Base-by-base conservation (phyloP, 1,139 yeast genomes). In the Taiozyma sp. region DNA sequence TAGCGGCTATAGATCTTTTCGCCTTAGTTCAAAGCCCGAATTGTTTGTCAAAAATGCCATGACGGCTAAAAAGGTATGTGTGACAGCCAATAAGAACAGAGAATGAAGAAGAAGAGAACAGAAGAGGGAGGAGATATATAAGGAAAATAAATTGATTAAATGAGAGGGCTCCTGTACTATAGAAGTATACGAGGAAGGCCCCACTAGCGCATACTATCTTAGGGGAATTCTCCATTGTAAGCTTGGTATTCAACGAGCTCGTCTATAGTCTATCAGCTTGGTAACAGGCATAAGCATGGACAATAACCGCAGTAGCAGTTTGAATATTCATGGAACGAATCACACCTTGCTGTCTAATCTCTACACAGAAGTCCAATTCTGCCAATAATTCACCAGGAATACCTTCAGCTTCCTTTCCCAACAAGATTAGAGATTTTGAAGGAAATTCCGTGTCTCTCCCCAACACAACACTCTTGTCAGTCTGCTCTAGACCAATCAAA, bases 251-350 rank as follows among this genome's bases (percentile, higher is more conserved):
- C n/a, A 13, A 32, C 9, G 7, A 32, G 4, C 36, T 32, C 36
- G 3, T n/a, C 36, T 32, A 32, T 19, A 16, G 5, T 22, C 24
- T 16, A 38, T 38, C 41, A 40, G 29, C 43, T 40, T 40, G 43
- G 16, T 14, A 40, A 6, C 62, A 58, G 1, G 96, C 83, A 64
- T 92, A 92, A 0, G 97, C 95, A 66, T 92, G 96, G 5, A 89
- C 96, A 43, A 91, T 81, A 30, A 92, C 91, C 0, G 98, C 97
- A 1, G 97, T 85, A 1, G 97, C 98, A 0, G 98, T 92, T 70
- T 92, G 98, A 56, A 92, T 91, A 65, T 92, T 92, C 98, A 92
- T 91, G 3, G 96, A 89, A 59, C 98, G 76, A 45, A 92, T 83
- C 23, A 91, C 92, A 13, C 98, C 98, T 38, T 84, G 87, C 65